A percentile compares a stretch with the other conserved stretches of the same genome.
These are phyloP conservation scores for Chytridiales sp. DNA, from an alignment of 371 early-diverging fungal species.

Conservation along the genomic window DNA sequence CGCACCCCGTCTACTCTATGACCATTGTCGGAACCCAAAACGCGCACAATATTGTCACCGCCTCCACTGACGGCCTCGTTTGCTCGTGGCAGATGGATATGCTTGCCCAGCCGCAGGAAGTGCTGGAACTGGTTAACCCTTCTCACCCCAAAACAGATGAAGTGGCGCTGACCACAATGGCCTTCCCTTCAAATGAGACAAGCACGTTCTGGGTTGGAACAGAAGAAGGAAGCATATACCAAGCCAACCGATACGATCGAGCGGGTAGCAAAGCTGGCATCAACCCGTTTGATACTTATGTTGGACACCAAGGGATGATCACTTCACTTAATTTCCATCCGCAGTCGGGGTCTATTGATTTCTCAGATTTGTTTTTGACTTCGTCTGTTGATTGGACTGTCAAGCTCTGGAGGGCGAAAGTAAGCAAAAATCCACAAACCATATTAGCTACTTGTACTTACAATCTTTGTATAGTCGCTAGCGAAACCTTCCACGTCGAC, in stretches of 20 bases:
- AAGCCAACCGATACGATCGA: constrained; percentile 89
- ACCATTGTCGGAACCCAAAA: constrained; percentile 91
- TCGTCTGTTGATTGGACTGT: constrained; percentile 94
- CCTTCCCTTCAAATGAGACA: constrained; percentile 90
- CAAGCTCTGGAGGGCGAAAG: constrained; percentile 90
- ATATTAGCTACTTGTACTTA: not conserved
- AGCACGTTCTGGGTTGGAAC: constrained; percentile 94
- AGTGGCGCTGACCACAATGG: constrained; percentile 84
- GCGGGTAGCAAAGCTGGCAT: constrained; percentile 96
- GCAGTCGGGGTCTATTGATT: constrained; percentile 71
- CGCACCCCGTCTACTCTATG: constrained; percentile 91
- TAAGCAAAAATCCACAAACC: constrained; percentile 23
- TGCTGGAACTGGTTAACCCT: constrained; percentile 73
- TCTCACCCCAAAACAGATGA: constrained; percentile 84
- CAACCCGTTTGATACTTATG: constrained; percentile 77
- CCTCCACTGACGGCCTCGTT: constrained; percentile 90
- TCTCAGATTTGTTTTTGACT: constrained; percentile 87
- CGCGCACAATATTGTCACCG: constrained; percentile 86
- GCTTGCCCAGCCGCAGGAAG: constrained; percentile 92
- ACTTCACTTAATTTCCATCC: constrained; percentile 95
- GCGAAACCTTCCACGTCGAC: constrained; percentile 63
- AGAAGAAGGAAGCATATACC: constrained; percentile 89
- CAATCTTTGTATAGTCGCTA: constrained; percentile 46
- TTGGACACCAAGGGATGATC: constrained; percentile 85
- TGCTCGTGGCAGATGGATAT: constrained; percentile 97